Base-by-base conservation (phyloP, 108 stramenopile species). In the Cyclotella cryptica region DNA sequence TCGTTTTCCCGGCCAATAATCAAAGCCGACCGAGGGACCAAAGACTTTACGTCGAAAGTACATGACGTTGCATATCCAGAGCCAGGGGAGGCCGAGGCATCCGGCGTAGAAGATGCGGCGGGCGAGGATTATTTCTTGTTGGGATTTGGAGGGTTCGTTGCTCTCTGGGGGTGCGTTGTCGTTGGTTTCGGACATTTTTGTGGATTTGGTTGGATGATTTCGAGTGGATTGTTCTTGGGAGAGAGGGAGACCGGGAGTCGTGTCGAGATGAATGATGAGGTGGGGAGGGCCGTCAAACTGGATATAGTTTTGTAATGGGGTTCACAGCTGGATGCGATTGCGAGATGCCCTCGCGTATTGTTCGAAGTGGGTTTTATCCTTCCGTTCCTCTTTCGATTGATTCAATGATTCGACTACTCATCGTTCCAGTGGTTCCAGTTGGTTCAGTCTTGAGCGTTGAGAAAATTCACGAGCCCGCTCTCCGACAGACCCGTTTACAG, bases 61-160 rank as follows among this genome's bases (percentile, higher is more conserved):
- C 52, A 92, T 52, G 18, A 84, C 86, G 69, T 94, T 92, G 70
- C 92, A 91, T 57, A 92, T 84, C 93, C 93, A 94, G 24, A 94
- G 83, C 93, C 93, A 94, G 49, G 93, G 93, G n/a, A 94, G 80
- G 41, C 90, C 90, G 60, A 90, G 69, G 60, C 84, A 80, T n/a
- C 93, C 93, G 22, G 74, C 90, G 65, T 77, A 78, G 83, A 92
- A 94, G 66, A 89, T 84, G 57, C 88, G 84, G 58, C 84, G 75
- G 47, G 91, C 79, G 52, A 91, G 80, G 35, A 77, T 58, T 41
- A 83, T 81, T 69, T 85, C 80, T 21, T 81, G 61, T 55, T 75
- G 68, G 10, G 52, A 13, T 22, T 40, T 51, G 51, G 67, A 52
- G 28, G 49, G 39, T 51, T 49, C 46, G 43, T 63, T 12, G 14